A percentile compares a stretch with the other conserved stretches of the same genome.
These are phyloP conservation scores for Venustampulla echinocandica DNA, from an alignment of 495 filamentous ascomycete genomes.

Conservation along the genomic window DNA sequence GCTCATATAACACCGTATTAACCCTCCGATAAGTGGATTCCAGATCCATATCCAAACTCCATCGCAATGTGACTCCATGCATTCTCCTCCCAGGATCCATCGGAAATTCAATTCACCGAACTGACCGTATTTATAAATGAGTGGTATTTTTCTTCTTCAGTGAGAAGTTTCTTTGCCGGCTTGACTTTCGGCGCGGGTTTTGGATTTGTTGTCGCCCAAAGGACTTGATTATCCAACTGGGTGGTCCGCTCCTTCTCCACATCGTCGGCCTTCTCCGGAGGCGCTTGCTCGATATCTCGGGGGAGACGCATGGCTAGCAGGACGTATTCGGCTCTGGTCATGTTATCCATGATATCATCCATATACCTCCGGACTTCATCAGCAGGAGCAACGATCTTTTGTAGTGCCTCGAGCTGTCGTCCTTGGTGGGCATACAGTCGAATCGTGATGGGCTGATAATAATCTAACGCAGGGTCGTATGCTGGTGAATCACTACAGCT, in stretches of 20 bases:
- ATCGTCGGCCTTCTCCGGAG: conserved; percentile 17
- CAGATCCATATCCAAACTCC: not conserved
- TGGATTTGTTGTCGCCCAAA: conserved; percentile 34
- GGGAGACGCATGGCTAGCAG: conserved; percentile 59
- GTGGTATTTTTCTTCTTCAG: conserved; percentile 41
- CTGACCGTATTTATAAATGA: conserved; percentile 30
- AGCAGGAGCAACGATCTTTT: conserved; percentile 64
- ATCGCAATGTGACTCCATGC: not conserved
- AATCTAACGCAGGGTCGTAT: conserved; percentile 53
- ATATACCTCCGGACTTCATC: conserved; percentile 76
- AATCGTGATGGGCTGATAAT: conserved; percentile 86
- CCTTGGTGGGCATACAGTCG: conserved; percentile 56
- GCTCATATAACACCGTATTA: not conserved
- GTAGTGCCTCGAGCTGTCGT: conserved; percentile 62
- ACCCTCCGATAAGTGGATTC: not conserved
- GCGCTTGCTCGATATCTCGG: conserved; percentile 31
- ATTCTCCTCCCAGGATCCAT: not conserved
- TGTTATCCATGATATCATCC: conserved; percentile 72
- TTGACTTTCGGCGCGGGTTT: conserved; percentile 25
- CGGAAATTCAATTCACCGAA: not conserved
- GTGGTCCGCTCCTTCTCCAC: conserved; percentile 12
- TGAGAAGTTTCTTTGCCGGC: conserved; percentile 22
- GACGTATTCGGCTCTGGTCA: conserved; percentile 60
- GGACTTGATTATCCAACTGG: conserved; percentile 21
- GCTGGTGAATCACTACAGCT: conserved; percentile 35